Base-by-base conservation (phyloP, 371 early-diverging fungal genomes). In the Syncephalastrum monosporum region DNA sequence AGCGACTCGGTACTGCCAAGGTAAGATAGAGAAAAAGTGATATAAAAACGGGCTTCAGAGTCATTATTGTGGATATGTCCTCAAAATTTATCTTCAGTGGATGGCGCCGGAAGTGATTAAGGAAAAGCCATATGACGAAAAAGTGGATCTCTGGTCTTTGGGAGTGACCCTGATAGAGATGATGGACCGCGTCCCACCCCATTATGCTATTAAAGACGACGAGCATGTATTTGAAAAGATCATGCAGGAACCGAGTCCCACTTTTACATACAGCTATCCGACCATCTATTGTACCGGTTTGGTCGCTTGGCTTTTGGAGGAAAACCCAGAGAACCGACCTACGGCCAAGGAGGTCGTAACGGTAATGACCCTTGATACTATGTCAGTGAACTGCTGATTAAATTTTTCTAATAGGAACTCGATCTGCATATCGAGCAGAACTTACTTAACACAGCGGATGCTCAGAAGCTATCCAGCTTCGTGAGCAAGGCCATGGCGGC, bases 131-230 rank as follows among this genome's bases (percentile, higher is more conserved):
- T 79, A 79, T 56, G 60, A 65, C 50, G 74, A 72, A 63, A 79
- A 74, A 53, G 68, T 74, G 8, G 79, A 79, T 49, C 24, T 79
- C 15, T 79, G 79, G 79, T 75, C 76, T 8, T 55, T 79, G 17
- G 79, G 79, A 2, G 74, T 79, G 33, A 72, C 79, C 24, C 19
- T 79, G 14, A 79, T 79, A 57, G 79, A 79, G 58, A 79, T 79
- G 79, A 75, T 79, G 76, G 79, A 79, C 49, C 74, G 79, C 55
- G 79, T 79, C 15, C 79, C 79, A 1, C 79, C 79, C 29, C 76
- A 75, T 53, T 79, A 79, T 33, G 50, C 60, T 33, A 60, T 70
- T 19, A 68, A 72, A 48, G 57, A 60, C 8, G 79, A 79, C 14
- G 71, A 72, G 8, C 61, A 65, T 23, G 65, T 74, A 19, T 75